Evolutionary conservation across 352 stramenopile species (phyloP), one percentile per base, ranked within the genome.

Genomic region (Phytophthora melonis): DNA sequence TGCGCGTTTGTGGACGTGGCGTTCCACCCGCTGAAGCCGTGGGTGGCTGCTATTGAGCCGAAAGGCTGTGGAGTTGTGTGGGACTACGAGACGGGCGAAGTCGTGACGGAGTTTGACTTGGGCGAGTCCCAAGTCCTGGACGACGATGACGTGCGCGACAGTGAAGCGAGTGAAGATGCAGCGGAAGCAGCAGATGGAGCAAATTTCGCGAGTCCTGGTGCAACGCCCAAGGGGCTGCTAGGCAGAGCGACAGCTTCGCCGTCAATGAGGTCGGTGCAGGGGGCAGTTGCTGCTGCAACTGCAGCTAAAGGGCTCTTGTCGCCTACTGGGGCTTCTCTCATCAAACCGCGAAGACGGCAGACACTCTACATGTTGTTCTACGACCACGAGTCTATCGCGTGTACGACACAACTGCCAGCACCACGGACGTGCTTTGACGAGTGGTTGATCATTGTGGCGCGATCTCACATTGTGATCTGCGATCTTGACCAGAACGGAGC

Each of bases 331-430:
- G 41, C 77, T 21, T 81, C 83, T 14, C 87, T 92, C 59, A 87
- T 91, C 32, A 82, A 80, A 61, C 76, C 76, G 25, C 25, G 25
- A n/a, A 78, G 78, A 50, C 77, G 73, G 53, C 54, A 66, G 11
- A 80, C 78, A n/a, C 71, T 91, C 18, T 66, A 77, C 19, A 86
- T 95, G 80, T 56, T 93, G 1, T 95, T 95, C 61, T 94, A 92
- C 58, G 88, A 95, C 54, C 84, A 93, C 27, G 85, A 95, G 64
- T 72, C 78, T 18, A 88, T 95, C 41, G 62, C 71, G 5, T 81
- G 75, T 47, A 82, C 67, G n/a, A 83, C 84, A 1, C 73, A 83
- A 36, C 74, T 80, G 39, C 58, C 74, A 16, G 72, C 60, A 1
- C 75, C 87, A 9, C 83, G 87, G 21, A 68, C 67, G 0, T 93